Base-by-base conservation (phyloP, 108 stramenopile genomes). In the Thalassiosira profunda region DNA sequence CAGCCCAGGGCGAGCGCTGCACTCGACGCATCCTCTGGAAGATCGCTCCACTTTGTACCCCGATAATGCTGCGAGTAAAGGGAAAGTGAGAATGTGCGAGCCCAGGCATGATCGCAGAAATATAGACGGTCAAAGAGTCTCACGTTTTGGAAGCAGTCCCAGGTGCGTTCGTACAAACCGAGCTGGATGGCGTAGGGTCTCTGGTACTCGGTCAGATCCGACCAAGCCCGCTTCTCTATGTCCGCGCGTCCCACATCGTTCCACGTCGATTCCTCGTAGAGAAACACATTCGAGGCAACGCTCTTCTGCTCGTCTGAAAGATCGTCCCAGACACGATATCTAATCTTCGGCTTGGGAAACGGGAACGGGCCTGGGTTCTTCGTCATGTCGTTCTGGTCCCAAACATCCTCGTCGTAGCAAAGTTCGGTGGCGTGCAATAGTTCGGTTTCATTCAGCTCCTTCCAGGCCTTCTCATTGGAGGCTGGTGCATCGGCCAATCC, bases 131-230 rank as follows among this genome's bases (percentile, higher is more conserved):
- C 5, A 8, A 52, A 3, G 29, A 9, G 21, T 31, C 51, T 52
- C 26, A 52, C 51, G n/a, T n/a, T n/a, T 31, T 77, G 76, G 38
- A 77, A 77, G 37, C 84, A 84, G 67, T 84, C 84, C 84, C 84
- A 84, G 0, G 64, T 76, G 23, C 44, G 20, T 21, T 58, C 58
- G 30, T 58, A 68, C 29, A 83, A 83, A 26, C 82, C 82, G 12
- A 79, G 34, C 26, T 33, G 35, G 14, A 55, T 60, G 9, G 77
- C 76, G 11, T 66, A 72, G 0, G n/a, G n/a, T 37, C 67, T 43
- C 24, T 78, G 60, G 14, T 33, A 29, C 23, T 57, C 61, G 15
- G 63, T 67, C 40, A 78, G 59, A n/a, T 73, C 64, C 18, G 33
- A 37, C 62, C 54, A 78, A 7, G 37, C 18, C 42, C 48, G 53